phyloP scores from a whole-genome alignment of 2,329 filamentous ascomycete species.

The Colletotrichum tanaceti region DNA sequence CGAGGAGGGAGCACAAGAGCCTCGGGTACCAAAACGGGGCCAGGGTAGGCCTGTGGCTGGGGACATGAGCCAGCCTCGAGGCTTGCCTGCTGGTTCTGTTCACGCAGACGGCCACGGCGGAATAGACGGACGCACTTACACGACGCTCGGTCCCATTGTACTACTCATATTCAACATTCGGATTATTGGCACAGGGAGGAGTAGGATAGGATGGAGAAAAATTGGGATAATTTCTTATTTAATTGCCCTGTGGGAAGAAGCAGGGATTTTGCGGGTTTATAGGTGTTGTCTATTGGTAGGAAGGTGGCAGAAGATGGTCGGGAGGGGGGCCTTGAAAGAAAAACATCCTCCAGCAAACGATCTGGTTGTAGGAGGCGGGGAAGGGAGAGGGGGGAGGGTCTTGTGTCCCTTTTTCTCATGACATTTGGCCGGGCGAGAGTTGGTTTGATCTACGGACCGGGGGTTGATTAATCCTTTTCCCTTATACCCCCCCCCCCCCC shows the following conservation, averaged over 20 bases:
- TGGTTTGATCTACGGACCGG: neutral
- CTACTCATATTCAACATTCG: constrained; percentile 19
- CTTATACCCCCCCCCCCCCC: no score
- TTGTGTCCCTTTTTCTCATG: neutral
- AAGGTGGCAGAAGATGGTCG: neutral
- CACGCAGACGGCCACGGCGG: neutral
- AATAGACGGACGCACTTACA: neutral
- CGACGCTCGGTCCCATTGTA: neutral
- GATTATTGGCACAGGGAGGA: constrained; percentile 10
- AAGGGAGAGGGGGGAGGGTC: neutral
- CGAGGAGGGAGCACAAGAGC: constrained; percentile 25
- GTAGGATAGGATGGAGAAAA: constrained; percentile 11
- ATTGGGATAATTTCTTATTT: constrained; percentile 1
- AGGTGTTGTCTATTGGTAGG: neutral
- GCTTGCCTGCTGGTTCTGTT: no score
- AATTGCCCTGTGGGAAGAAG: neutral
- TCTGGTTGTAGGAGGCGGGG: no score
- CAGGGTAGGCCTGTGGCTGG: constrained; percentile 40
- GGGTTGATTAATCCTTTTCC: no score
- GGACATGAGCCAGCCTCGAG: neutral
- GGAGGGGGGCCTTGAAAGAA: no score
- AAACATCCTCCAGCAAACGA: no score
- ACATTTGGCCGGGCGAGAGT: neutral
- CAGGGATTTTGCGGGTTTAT: neutral
- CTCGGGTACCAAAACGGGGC: constrained; percentile 33